These are phyloP conservation scores for Picea glauca DNA, from an alignment of 75 land plant genomes.

Conservation along the genomic window DNA sequence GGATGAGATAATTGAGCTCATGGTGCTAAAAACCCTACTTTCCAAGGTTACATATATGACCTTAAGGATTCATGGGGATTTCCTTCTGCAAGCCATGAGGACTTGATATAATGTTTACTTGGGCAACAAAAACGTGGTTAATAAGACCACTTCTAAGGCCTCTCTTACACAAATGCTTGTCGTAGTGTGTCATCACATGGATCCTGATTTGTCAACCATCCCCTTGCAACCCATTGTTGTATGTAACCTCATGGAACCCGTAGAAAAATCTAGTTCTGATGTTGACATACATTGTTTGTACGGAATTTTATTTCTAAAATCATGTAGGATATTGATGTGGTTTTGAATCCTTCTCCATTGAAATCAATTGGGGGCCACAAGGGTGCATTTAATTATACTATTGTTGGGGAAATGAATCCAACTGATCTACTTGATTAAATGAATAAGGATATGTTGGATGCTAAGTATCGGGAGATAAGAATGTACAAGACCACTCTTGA, in stretches of 20 bases:
- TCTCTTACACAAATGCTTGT: constrained; percentile 96
- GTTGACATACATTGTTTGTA: constrained; percentile 65
- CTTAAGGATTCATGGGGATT: constrained; percentile 85
- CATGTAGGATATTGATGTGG: constrained; percentile 76
- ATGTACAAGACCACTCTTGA: constrained; percentile 99
- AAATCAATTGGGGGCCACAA: constrained; percentile 46
- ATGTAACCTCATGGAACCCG: constrained; percentile 89
- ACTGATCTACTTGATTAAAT: constrained; percentile 86
- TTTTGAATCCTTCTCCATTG: constrained; percentile 69
- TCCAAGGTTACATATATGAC: constrained; percentile 80
- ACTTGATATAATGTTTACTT: constrained; percentile 92
- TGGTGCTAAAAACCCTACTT: constrained; percentile 79
- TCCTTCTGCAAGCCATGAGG: constrained; percentile 71
- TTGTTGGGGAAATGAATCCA: constrained; percentile 67
- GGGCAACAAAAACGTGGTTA: constrained; percentile 74
- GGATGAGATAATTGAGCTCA: constrained; percentile 75
- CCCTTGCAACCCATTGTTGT: constrained; percentile 95
- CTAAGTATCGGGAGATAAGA: constrained; percentile 99
- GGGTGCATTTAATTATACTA: constrained; percentile 89
- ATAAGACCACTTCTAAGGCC: constrained; percentile 98
- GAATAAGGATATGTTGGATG: constrained; percentile 96
- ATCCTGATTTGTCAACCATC: constrained; percentile 93
- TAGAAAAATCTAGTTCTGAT: constrained; percentile 49
- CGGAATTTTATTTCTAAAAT: constrained; percentile 92
- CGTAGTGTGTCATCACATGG: constrained; percentile 95